phyloP scores from a whole-genome alignment of 1,284 basidiomycete genomes.

The Sporisorium scitamineum region DNA sequence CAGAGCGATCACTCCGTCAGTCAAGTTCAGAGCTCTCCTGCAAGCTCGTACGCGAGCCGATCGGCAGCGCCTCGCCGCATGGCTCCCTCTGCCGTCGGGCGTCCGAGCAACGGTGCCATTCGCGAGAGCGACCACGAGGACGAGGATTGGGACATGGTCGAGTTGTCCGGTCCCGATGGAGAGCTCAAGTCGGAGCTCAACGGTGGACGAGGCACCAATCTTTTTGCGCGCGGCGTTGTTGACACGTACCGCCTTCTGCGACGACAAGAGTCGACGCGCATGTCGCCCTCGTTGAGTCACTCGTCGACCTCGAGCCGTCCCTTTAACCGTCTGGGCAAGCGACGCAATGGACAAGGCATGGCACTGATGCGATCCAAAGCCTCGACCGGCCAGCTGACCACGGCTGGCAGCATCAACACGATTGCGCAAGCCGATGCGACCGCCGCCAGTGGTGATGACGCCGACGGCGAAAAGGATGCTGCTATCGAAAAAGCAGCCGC shows the following conservation, averaged over 20 bases:
- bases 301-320: slow-evolving; percentile 44
- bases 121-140: slow-evolving; percentile 50
- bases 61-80: slow-evolving; percentile 28
- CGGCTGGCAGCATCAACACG: slow-evolving; percentile 37
- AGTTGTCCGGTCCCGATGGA: slow-evolving; percentile 48
- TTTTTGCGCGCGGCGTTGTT: slow-evolving; percentile 67
- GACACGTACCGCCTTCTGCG: slow-evolving; percentile 70
- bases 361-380: slow-evolving; percentile 33
- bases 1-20: slow-evolving; percentile 52
- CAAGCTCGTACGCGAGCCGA: slow-evolving; percentile 42
- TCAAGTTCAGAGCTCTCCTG: slow-evolving; percentile 45
- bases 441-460: slow-evolving; percentile 2
- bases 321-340: slow-evolving; percentile 56
- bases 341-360: slow-evolving; percentile 33
- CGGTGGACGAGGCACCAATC: slow-evolving; percentile 66
- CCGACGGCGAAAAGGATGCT: slow-evolving; percentile 8
- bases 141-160: slow-evolving; percentile 68
- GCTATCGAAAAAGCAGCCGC: slow-evolving; percentile 22
- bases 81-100: slow-evolving; percentile 45
- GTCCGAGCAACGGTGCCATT: slow-evolving; percentile 52
- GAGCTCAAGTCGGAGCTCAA: slow-evolving; percentile 62
- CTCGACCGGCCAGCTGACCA: slow-evolving; percentile 30
- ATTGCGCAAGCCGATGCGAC: slow-evolving; percentile 10
- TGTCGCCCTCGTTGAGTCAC: slow-evolving; percentile 38
- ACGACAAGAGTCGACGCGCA: slow-evolving; percentile 70